Percentiles rank a stretch among this genome's conserved stretches.
Evolutionary conservation across 225 moss, liverwort and hornwort genomes (phyloP).

Genomic region (Physcomitrellopsis africana): DNA sequence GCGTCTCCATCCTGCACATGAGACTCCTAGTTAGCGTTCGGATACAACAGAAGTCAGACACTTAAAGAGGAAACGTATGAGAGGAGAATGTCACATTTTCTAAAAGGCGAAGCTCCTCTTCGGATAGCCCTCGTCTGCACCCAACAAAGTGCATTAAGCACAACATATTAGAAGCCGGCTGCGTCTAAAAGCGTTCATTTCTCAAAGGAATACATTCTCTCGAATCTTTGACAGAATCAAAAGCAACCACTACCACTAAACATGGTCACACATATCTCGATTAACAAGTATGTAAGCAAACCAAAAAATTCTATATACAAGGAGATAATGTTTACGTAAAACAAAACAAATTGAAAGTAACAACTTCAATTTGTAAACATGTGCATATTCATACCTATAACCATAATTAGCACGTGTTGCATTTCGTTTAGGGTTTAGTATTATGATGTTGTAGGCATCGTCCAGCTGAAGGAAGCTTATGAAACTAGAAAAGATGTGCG

Average conservation of each 20-base stretch:
- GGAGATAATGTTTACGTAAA: not conserved
- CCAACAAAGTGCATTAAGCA: conserved; percentile 29
- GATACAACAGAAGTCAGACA: not conserved
- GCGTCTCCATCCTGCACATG: conserved; percentile 51
- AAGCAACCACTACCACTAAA: conserved; percentile 14
- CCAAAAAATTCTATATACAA: not conserved
- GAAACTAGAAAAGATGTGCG: conserved; percentile 80
- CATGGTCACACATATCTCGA: conserved; percentile 3
- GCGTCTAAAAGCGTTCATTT: conserved; percentile 1
- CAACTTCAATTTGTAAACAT: conserved; percentile 8
- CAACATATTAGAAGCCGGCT: conserved; percentile 10
- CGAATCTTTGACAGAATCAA: not conserved
- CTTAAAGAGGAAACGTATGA: conserved; percentile 18
- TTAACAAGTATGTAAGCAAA: conserved; percentile 7
- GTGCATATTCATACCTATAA: conserved; percentile 59
- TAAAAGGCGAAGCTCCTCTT: conserved; percentile 63
- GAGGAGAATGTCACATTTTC: conserved; percentile 49
- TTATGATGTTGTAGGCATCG: conserved; percentile 86
- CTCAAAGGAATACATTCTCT: too few species aligned
- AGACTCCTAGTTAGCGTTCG: conserved; percentile 26
- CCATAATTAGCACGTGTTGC: conserved; percentile 72
- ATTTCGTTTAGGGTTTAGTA: conserved; percentile 88
- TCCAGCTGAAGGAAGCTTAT: conserved; percentile 83
- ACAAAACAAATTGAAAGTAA: not conserved
- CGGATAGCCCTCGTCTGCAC: conserved; percentile 81